A percentile compares a stretch with the other conserved stretches of the same genome.
phyloP scores from a whole-genome alignment of 345 rosid genomes.

The Leavenworthia alabamica region DNA sequence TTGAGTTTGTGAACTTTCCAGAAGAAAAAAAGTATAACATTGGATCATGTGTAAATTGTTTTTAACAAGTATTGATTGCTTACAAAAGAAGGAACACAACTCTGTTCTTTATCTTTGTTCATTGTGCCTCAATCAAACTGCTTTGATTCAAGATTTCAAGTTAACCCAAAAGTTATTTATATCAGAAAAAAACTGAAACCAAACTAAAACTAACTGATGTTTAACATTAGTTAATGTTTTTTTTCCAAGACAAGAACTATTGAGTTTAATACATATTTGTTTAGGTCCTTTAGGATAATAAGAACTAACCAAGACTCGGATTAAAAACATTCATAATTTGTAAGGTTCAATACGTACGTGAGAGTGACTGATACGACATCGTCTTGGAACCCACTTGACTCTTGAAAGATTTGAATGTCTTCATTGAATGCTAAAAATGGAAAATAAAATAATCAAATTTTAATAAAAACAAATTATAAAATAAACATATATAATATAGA shows the following conservation, averaged over 20 bases:
- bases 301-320: background rate
- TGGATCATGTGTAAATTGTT: slow-evolving; percentile 22
- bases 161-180: background rate
- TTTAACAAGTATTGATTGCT: slow-evolving; percentile 16
- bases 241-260: background rate
- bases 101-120: background rate
- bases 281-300: background rate
- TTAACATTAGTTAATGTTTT: background rate
- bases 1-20: slow-evolving; percentile 12
- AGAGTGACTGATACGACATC: background rate
- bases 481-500: background rate
- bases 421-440: slow-evolving; percentile 16
- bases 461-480: background rate
- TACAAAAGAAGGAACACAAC: slow-evolving; percentile 9
- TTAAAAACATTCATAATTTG: background rate
- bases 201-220: background rate
- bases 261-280: background rate
- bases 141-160: background rate
- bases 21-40: background rate
- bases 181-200: background rate
- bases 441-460: background rate
- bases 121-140: background rate
- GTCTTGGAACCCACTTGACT: background rate
- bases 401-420: background rate
- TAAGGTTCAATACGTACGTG: background rate